Conservation (phyloP, 208 protist genomes). For the Wallacemonas rigidus region DNA sequence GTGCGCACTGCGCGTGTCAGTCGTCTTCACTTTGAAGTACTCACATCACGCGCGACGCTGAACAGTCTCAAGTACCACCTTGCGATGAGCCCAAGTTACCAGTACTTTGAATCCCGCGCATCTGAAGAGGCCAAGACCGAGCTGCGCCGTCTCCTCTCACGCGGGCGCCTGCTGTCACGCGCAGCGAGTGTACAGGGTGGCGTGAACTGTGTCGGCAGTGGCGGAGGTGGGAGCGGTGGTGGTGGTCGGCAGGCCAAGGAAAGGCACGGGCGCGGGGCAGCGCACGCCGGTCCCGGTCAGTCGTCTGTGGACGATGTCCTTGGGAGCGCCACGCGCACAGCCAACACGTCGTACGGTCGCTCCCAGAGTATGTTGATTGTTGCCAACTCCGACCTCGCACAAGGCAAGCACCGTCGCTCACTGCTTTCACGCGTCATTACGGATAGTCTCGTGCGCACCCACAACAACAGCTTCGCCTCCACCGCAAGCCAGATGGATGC, state of each 20-base stretch:
- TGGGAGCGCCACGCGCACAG: neutral
- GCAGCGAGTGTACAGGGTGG: neutral
- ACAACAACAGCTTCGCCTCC: constrained; percentile 1
- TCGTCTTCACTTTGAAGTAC: constrained; percentile 66
- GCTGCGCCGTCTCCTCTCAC: constrained; percentile 37
- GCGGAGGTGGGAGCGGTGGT: too few species aligned
- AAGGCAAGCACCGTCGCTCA: neutral
- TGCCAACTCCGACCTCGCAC: neutral
- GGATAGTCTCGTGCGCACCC: neutral
- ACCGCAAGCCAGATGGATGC: neutral
- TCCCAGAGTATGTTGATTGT: constrained; percentile 6
- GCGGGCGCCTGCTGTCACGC: constrained; percentile 16
- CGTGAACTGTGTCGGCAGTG: too few species aligned
- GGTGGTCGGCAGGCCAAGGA: neutral
- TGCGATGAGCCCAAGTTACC: constrained; percentile 45
- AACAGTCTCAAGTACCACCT: constrained; percentile 59
- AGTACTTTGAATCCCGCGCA: constrained; percentile 44
- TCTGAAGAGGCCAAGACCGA: constrained; percentile 50
- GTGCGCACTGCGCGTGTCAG: constrained; percentile 63
- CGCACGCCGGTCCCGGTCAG: neutral
- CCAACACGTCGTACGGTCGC: neutral
- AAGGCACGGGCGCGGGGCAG: neutral
- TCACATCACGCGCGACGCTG: constrained; percentile 37
- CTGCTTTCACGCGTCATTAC: neutral
- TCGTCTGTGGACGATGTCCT: neutral